Base-by-base conservation (phyloP, 768 basidiomycete genomes). In the Boletus insuetus region DNA sequence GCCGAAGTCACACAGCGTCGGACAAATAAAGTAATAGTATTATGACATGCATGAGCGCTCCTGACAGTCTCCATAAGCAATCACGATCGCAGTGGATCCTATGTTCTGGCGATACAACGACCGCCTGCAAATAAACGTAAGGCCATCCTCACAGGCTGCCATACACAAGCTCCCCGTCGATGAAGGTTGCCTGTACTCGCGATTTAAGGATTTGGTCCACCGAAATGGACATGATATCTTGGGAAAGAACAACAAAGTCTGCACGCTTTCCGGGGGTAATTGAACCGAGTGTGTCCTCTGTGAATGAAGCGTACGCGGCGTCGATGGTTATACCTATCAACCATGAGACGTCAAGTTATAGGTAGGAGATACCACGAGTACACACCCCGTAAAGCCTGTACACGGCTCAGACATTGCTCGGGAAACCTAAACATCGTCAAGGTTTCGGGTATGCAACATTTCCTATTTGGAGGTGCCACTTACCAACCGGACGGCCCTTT, bases 271-370 rank as follows among this genome's bases (percentile, higher is more conserved):
- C 92, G 2, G 79, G 70, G 39, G 81, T 79, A 38, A 97, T 78
- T 4, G 89, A 89, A n/a, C 94, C 94, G 10, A 91, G 77, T 4
- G 64, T 73, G 40, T 79, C 29, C 61, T 93, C 90, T 0, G 83
- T 83, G 73, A 95, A 94, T 0, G 89, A 87, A 16, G 94, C 93
- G 67, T 89, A 94, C 0, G 93, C 93, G 8, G 91, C 82, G 63
- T 91, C 87, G 37, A 91, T 80, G 3, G 93, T 95, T 2, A 29
- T 9, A 9, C 29, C 29, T 29, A 29, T 29, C n/a, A 46, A 20
- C 20, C 14, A 16, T 56, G 29, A 62, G 49, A n/a, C 5, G 8
- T 12, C 35, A 16, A 31, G 22, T 38, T n/a, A 29, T 26, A 2
- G 1, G 31, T 2, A 29, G 24, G 20, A 37, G 41, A 48, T 20